Base-by-base conservation (phyloP, 305 asterid species). In the Fraxinus angustifolia region DNA sequence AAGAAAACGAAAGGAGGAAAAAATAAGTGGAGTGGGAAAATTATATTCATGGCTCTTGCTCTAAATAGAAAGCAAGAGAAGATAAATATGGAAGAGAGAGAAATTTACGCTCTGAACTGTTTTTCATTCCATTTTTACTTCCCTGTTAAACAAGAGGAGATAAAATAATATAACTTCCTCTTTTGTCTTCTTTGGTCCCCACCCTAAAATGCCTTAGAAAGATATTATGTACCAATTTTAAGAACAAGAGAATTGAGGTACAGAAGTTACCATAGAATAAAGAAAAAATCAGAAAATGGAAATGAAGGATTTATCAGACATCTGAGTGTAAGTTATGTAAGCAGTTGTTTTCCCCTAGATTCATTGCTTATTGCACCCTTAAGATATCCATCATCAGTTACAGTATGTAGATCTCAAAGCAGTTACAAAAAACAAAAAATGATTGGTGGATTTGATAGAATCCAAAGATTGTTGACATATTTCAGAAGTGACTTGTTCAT, bases 301-400 rank as follows among this genome's bases (percentile, higher is more conserved):
- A 35, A 34, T 50, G 62, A 50, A 50, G 62, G 23, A 50, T 50
- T 50, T 50, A 50, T 35, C 21, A 30, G 48, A 26, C 53, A 72
- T 30, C 72, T 76, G 76, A 82, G 62, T 36, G 19, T 6, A 80
- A 36, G 30, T 34, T 82, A 17, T 62, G 74, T 58, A 73, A 58
- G 50, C 31, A 28, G 19, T 56, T 17, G 28, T 17, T 56, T 73
- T 33, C 40, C 78, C 73, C 6, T 4, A 70, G 75, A 71, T 74
- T 68, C 71, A 76, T 78, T 77, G 58, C 71, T 78, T 62, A 60
- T 23, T 65, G 16, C 71, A 65, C 34, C 73, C 73, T 23, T 11
- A 26, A 65, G 73, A 31, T 28, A 86, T 73, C 82, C 21, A 83
- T 75, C 82, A 81, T 79, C 62, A 45, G 73, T 75, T 45, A 65